These are phyloP conservation scores for Suillus americanus DNA, from an alignment of 768 basidiomycete species.

Conservation along the genomic window DNA sequence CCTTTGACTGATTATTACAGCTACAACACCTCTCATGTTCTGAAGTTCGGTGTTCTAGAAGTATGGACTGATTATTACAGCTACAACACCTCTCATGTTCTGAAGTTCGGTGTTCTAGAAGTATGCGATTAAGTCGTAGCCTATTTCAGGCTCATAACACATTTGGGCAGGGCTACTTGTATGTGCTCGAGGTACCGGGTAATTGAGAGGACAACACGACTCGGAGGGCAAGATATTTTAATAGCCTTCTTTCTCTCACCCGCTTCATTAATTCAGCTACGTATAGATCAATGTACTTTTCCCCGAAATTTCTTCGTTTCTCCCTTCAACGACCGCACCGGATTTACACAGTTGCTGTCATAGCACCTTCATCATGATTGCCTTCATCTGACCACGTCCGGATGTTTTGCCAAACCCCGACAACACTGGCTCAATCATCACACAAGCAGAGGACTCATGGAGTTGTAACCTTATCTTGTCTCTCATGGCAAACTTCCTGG, in stretches of 20 bases:
- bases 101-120: conserved; percentile 56
- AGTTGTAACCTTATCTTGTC: conserved; percentile 34
- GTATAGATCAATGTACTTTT: conserved; percentile 62
- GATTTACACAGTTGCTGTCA: conserved; percentile 61
- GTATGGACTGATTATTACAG: too few relatives aligned
- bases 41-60: conserved; percentile 56
- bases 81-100: conserved; percentile 30
- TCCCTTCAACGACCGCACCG: conserved; percentile 71
- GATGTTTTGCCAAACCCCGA: conserved; percentile 26
- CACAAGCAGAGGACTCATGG: not conserved
- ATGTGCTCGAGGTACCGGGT: conserved; percentile 51
- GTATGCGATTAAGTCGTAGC: conserved; percentile 31
- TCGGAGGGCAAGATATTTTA: conserved; percentile 30
- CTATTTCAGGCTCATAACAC: conserved; percentile 62
- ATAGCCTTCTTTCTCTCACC: not conserved
- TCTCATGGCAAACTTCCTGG: conserved; percentile 47
- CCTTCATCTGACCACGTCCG: conserved; percentile 30
- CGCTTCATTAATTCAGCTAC: conserved; percentile 34
- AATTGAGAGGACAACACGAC: conserved; percentile 44
- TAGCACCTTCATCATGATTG: conserved; percentile 45
- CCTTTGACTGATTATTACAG: conserved; percentile 70
- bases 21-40: conserved; percentile 35
- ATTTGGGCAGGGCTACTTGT: conserved; percentile 67
- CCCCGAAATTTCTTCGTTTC: conserved; percentile 72
- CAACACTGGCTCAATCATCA: conserved; percentile 39